Conservation (phyloP, 2,329 filamentous ascomycete genomes). For the Stagonosporopsis tanaceti region DNA sequence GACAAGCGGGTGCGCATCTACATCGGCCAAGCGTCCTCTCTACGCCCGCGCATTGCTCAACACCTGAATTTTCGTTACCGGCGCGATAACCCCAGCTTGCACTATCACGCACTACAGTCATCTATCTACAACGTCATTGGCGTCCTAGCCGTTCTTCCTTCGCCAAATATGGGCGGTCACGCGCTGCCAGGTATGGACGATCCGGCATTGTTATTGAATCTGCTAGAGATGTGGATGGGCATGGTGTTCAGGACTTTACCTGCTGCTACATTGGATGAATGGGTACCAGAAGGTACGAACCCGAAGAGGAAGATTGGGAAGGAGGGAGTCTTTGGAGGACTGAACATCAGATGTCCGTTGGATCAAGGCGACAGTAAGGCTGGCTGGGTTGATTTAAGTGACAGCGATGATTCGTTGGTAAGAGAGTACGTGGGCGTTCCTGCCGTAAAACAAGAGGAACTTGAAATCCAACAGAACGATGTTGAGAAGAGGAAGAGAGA, state of each 20-base stretch:
- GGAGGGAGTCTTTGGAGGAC: constrained; percentile 29
- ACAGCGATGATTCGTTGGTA: constrained; percentile 32
- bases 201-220: constrained; percentile 38
- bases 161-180: constrained; percentile 18
- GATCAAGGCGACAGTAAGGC: constrained; percentile 36
- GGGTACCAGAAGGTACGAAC: constrained; percentile 25
- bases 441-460: constrained; percentile 3
- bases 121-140: constrained; percentile 41
- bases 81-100: constrained; percentile 44
- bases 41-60: constrained; percentile 38
- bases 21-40: constrained; percentile 42
- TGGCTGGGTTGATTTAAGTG: constrained; percentile 35
- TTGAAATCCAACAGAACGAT: neutral
- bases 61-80: constrained; percentile 48
- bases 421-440: constrained; percentile 26
- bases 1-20: constrained; percentile 40
- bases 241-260: constrained; percentile 43
- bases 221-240: constrained; percentile 49
- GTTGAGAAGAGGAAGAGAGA: constrained; percentile 15
- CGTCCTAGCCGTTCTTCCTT: constrained; percentile 31
- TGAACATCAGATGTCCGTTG: constrained; percentile 46
- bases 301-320: constrained; percentile 16
- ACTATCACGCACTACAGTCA: constrained; percentile 44
- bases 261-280: constrained; percentile 26
- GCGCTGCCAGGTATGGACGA: constrained; percentile 37